Evolutionary conservation across 306 rosid genomes (phyloP).

Genomic region (Mucuna pruriens): DNA sequence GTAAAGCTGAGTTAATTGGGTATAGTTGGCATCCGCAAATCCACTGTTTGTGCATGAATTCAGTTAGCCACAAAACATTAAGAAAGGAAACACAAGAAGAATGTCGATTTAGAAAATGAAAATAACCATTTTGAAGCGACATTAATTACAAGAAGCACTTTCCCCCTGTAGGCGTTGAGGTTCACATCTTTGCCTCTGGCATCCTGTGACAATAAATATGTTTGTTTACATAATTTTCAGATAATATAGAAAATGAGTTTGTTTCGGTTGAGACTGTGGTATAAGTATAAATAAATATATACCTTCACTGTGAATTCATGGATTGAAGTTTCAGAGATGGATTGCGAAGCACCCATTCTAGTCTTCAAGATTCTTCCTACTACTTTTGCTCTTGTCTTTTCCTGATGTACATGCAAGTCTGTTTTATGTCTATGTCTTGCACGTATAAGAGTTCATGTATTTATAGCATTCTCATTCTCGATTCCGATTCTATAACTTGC

Average conservation of each 20-base stretch:
- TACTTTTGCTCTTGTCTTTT: neutral
- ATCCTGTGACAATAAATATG: conserved; percentile 57
- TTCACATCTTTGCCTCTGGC: conserved; percentile 71
- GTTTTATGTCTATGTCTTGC: neutral
- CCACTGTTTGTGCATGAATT: conserved; percentile 53
- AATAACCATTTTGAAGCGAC: conserved; percentile 95
- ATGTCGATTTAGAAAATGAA: conserved; percentile 2
- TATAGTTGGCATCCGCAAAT: conserved; percentile 78
- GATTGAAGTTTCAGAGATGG: conserved; percentile 63
- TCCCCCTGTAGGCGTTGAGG: conserved; percentile 72
- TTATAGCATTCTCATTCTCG: conserved; percentile 35
- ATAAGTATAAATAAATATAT: neutral
- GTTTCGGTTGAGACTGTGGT: neutral
- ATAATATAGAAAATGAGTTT: neutral
- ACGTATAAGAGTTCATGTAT: neutral
- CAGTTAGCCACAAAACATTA: conserved; percentile 20
- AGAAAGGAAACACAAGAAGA: neutral
- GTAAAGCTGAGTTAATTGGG: conserved; percentile 83
- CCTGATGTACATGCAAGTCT: neutral
- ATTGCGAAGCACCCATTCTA: conserved; percentile 79
- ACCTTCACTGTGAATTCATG: conserved; percentile 94
- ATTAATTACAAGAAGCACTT: conserved; percentile 83
- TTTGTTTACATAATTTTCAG: neutral
- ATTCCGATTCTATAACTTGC: neutral
- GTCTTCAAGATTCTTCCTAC: neutral